Conservation (phyloP, 257 asterid species). For the Ajuga chamaepitys region DNA sequence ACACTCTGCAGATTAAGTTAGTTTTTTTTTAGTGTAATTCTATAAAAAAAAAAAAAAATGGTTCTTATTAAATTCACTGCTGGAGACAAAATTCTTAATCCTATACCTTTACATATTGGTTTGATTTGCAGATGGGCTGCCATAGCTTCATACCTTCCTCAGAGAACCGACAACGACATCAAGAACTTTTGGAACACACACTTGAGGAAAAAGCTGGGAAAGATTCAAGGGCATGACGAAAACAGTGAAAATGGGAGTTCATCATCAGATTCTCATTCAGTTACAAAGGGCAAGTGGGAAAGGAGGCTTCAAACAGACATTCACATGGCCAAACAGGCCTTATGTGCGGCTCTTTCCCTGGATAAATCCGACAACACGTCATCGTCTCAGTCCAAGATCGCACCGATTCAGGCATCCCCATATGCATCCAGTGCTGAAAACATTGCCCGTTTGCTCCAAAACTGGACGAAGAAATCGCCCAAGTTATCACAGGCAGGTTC, state of each 20-base stretch:
- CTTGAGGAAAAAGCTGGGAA: constrained; percentile 58
- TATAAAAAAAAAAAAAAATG: too few species aligned
- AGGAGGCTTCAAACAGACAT: constrained; percentile 88
- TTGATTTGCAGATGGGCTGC: constrained; percentile 76
- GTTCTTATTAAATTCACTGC: too few species aligned
- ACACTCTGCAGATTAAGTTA: constrained; percentile 15
- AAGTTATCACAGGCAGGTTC: constrained; percentile 14
- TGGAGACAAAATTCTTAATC: too few species aligned
- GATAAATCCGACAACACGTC: constrained; percentile 23
- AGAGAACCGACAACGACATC: constrained; percentile 80
- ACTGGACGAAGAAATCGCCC: constrained; percentile 41
- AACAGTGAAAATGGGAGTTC: constrained; percentile 14
- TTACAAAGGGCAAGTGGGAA: constrained; percentile 83
- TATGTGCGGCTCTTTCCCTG: constrained; percentile 67
- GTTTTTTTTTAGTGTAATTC: neutral
- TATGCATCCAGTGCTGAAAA: constrained; percentile 63
- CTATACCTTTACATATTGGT: too few species aligned
- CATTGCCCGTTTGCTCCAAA: constrained; percentile 56
- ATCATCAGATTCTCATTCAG: constrained; percentile 18
- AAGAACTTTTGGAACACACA: constrained; percentile 90
- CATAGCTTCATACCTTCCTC: too few species aligned
- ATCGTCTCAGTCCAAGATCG: constrained; percentile 8
- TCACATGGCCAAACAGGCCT: constrained; percentile 78
- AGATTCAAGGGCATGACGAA: constrained; percentile 29
- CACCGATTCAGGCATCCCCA: constrained; percentile 14